Percentiles rank a stretch among this genome's conserved stretches.
Evolutionary conservation across 306 rosid species (phyloP).

Genomic region (Senna tora): DNA sequence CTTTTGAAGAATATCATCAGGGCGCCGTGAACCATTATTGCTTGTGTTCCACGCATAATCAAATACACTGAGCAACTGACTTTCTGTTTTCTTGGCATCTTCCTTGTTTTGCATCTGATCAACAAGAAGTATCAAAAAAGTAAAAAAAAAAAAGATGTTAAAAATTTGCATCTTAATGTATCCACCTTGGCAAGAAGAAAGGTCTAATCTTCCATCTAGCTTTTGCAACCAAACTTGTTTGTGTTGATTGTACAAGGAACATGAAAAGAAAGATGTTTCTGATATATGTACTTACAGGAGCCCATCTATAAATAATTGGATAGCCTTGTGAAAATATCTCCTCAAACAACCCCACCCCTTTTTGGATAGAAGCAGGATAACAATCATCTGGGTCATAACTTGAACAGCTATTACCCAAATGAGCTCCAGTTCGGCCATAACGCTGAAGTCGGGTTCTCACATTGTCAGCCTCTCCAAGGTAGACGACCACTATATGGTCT

Average conservation of each 20-base stretch:
- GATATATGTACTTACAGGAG: constrained; percentile 62
- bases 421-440: constrained; percentile 81
- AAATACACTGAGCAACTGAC: constrained; percentile 66
- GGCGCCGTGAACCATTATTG: constrained; percentile 63
- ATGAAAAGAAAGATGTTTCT: constrained; percentile 1
- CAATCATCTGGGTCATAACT: constrained; percentile 19
- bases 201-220: constrained; percentile 19
- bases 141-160: not conserved
- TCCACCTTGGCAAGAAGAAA: not conserved
- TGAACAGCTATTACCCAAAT: constrained; percentile 48
- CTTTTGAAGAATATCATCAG: constrained; percentile 60
- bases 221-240: constrained; percentile 3
- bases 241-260: not conserved
- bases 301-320: constrained; percentile 84
- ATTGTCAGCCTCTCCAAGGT: constrained; percentile 78
- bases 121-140: constrained; percentile 33
- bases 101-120: constrained; percentile 74
- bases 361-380: constrained; percentile 36
- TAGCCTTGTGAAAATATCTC: constrained; percentile 59
- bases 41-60: constrained; percentile 87
- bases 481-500: constrained; percentile 53
- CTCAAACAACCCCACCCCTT: constrained; percentile 61
- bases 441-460: constrained; percentile 71
- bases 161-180: constrained; percentile 8
- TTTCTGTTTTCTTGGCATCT: constrained; percentile 63